These are phyloP conservation scores for Phytophthora cactorum DNA, from an alignment of 352 stramenopile species.

Conservation along the genomic window DNA sequence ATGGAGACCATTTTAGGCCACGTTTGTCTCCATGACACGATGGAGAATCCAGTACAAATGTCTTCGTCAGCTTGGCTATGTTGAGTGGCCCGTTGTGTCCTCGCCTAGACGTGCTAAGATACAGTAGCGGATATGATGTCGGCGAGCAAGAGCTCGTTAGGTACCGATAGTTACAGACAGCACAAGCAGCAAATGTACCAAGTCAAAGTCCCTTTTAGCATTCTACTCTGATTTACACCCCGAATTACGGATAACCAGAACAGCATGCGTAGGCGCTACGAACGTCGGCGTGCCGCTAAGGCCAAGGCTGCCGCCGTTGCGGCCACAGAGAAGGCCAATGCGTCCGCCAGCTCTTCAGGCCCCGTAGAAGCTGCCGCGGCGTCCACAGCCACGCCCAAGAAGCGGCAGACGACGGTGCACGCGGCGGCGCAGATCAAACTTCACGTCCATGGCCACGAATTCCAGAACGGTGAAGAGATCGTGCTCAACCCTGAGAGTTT, in stretches of 20 bases:
- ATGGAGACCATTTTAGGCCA: neutral
- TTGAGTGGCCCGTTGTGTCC: neutral
- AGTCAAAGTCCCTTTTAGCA: neutral
- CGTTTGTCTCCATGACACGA: constrained; percentile 1
- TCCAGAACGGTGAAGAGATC: constrained; percentile 82
- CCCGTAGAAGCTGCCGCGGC: neutral
- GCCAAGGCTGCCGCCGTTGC: constrained; percentile 36
- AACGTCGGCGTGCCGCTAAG: constrained; percentile 54
- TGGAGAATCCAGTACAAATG: neutral
- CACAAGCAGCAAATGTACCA: constrained; percentile 15
- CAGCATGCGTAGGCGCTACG: constrained; percentile 54
- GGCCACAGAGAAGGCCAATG: constrained; percentile 18
- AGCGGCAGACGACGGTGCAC: constrained; percentile 53
- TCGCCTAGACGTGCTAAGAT: neutral
- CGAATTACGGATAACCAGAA: constrained; percentile 12
- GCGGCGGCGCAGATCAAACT: constrained; percentile 76
- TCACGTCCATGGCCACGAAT: constrained; percentile 84
- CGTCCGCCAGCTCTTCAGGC: neutral
- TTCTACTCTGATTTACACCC: constrained; percentile 7
- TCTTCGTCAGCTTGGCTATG: constrained; percentile 4
- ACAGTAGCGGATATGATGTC: constrained; percentile 7
- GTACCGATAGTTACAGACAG: neutral
- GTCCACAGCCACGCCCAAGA: constrained; percentile 29
- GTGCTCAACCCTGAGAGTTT: constrained; percentile 85
- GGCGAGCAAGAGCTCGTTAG: constrained; percentile 12